Evolutionary conservation across 2,329 filamentous ascomycete genomes (phyloP).

Genomic region (Ceratocystis eucalypticola): DNA sequence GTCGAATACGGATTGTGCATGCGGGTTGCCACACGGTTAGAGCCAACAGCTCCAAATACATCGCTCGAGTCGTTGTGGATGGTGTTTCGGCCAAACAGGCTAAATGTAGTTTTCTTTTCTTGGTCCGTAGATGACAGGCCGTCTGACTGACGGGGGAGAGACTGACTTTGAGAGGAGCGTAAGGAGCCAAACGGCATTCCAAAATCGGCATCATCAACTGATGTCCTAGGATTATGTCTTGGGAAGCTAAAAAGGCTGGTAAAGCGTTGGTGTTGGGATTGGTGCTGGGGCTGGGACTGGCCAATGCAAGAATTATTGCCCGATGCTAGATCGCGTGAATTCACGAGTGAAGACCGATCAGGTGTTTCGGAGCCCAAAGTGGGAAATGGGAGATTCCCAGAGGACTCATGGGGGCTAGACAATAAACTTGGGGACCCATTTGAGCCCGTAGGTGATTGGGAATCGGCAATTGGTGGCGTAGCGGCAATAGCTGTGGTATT

Average conservation of each 20-base stretch:
- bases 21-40: conserved; percentile 30
- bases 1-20: conserved; percentile 38
- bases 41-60: conserved; percentile 23
- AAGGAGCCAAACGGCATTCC: conserved; percentile 55
- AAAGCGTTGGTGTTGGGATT: conserved; percentile 27
- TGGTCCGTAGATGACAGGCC: conserved; percentile 29
- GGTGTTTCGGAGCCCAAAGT: conserved; percentile 20
- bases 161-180: conserved; percentile 61
- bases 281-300: conserved; percentile 24
- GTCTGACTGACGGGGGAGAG: conserved; percentile 52
- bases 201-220: conserved; percentile 35
- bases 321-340: conserved; percentile 22
- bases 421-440: conserved; percentile 42
- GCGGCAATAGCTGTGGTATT: neutral
- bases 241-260: conserved; percentile 41
- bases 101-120: conserved; percentile 33
- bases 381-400: conserved; percentile 44
- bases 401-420: conserved; percentile 49
- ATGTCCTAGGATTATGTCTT: conserved; percentile 39
- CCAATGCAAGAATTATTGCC: conserved; percentile 31
- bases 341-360: conserved; percentile 16
- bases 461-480: conserved; percentile 26
- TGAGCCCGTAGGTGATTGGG: conserved; percentile 49
- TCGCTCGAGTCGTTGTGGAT: conserved; percentile 34
- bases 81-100: conserved; percentile 47